Conservation (phyloP, 768 basidiomycete genomes). For the Leccinum aurantiacum region DNA sequence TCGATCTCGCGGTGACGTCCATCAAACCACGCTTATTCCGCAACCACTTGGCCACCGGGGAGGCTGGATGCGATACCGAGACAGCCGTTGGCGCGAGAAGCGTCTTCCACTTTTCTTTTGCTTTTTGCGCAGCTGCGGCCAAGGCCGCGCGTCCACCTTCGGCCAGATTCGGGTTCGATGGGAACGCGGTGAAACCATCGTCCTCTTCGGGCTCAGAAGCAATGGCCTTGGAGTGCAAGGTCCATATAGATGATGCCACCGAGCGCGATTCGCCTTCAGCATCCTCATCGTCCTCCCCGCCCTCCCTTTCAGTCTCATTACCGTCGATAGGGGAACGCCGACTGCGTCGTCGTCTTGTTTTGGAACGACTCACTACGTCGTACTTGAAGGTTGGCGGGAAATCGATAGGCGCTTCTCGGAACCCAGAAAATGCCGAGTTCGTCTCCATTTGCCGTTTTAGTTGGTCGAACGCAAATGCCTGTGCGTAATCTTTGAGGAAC, state of each 20-base stretch:
- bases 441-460: constrained; percentile 72
- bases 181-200: constrained; percentile 35
- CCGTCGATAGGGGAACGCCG: constrained; percentile 40
- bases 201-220: constrained; percentile 42
- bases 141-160: constrained; percentile 41
- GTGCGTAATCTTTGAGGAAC: constrained; percentile 60
- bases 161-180: constrained; percentile 27
- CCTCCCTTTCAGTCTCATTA: constrained; percentile 41
- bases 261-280: constrained; percentile 50
- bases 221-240: constrained; percentile 38
- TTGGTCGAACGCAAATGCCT: constrained; percentile 91
- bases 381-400: constrained; percentile 97
- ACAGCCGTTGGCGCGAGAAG: constrained; percentile 38
- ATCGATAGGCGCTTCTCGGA: constrained; percentile 73
- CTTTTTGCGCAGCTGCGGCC: constrained; percentile 47
- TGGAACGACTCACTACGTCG: constrained; percentile 64
- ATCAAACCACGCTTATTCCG: constrained; percentile 24
- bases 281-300: constrained; percentile 39
- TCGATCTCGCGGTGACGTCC: constrained; percentile 12
- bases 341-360: constrained; percentile 39
- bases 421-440: constrained; percentile 71
- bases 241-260: constrained; percentile 52
- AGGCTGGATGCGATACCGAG: constrained; percentile 32
- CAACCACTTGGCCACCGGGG: constrained; percentile 31
- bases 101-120: constrained; percentile 55